A percentile compares a stretch with the other conserved stretches of the same genome.
These are phyloP conservation scores for Trypanosoma scelopori DNA, from an alignment of 208 protist genomes.

Conservation along the genomic window DNA sequence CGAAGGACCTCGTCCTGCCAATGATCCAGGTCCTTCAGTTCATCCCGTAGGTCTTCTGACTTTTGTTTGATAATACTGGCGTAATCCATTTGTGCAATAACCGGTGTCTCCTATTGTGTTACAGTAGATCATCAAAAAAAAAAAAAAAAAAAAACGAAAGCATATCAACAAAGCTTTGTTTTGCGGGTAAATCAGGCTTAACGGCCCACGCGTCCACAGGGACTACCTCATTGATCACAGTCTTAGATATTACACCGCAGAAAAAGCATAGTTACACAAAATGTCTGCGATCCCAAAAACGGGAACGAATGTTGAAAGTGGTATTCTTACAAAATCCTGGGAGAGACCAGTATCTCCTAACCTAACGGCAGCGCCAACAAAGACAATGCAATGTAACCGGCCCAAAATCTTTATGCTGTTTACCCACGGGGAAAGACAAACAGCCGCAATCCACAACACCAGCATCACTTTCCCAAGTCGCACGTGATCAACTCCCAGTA, in stretches of 20 bases:
- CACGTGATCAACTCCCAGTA: slow-evolving; percentile 23
- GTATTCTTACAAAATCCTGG: slow-evolving; percentile 55
- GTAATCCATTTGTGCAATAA: slow-evolving; percentile 28
- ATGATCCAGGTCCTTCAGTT: slow-evolving; percentile 77
- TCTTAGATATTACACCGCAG: neutral
- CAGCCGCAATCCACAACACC: slow-evolving; percentile 17
- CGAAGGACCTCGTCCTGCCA: slow-evolving; percentile 73
- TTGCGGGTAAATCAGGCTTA: neutral
- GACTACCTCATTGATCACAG: neutral
- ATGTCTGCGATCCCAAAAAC: slow-evolving; percentile 46
- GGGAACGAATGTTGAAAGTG: slow-evolving; percentile 49
- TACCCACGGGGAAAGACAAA: slow-evolving; percentile 19
- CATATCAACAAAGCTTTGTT: neutral
- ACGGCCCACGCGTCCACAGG: neutral
- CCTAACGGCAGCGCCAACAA: slow-evolving; percentile 9
- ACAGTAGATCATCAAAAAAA: neutral
- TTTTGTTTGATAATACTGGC: slow-evolving; percentile 74
- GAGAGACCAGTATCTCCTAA: slow-evolving; percentile 23
- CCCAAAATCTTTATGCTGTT: slow-evolving; percentile 20
- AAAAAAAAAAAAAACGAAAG: neutral
- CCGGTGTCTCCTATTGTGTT: neutral
- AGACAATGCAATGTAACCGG: slow-evolving; percentile 20
- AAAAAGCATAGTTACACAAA: slow-evolving; percentile 27
- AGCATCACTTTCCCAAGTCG: slow-evolving; percentile 14
- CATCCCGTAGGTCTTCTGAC: slow-evolving; percentile 84